Conservation (phyloP, 805 yeast species). For the Metschnikowia proteae region DNA sequence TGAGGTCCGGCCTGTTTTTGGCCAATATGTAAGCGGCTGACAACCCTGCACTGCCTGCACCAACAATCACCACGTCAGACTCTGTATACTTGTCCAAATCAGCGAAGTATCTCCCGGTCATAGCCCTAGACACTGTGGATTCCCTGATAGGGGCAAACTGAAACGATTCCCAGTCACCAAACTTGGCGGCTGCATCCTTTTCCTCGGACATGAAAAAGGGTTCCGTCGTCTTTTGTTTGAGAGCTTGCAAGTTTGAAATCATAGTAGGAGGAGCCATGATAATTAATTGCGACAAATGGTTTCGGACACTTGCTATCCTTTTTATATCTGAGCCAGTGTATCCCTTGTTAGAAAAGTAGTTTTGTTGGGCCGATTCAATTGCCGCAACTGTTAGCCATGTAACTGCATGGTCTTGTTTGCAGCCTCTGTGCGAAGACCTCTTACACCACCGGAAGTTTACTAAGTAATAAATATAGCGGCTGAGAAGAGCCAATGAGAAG, state of each 20-base stretch:
- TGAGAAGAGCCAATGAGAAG: too few species aligned
- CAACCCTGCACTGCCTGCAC: conserved; percentile 76
- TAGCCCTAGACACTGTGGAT: conserved; percentile 75
- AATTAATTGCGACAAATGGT: background rate
- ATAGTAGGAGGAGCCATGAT: conserved; percentile 12
- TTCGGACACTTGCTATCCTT: background rate
- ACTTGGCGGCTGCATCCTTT: conserved; percentile 23
- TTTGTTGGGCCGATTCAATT: background rate
- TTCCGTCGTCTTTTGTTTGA: background rate
- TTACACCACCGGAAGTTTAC: background rate
- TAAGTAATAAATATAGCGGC: too few species aligned
- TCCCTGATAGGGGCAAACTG: conserved; percentile 71
- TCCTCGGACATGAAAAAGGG: conserved; percentile 16
- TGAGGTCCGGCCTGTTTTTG: conserved; percentile 69
- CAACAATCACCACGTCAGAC: conserved; percentile 69
- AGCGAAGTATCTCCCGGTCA: conserved; percentile 70
- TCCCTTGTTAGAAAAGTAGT: background rate
- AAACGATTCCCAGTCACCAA: conserved; percentile 66
- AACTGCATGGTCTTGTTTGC: conserved; percentile 4
- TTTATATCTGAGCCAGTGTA: background rate
- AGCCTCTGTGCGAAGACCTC: background rate
- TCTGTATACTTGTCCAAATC: conserved; percentile 74
- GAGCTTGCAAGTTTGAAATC: conserved; percentile 20
- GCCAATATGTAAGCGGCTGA: conserved; percentile 74
- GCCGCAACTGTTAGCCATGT: conserved; percentile 7